Evolutionary conservation across 805 yeast genomes (phyloP), one percentile per base, ranked within the genome.

Genomic region (Monosporozyma aerobia): DNA sequence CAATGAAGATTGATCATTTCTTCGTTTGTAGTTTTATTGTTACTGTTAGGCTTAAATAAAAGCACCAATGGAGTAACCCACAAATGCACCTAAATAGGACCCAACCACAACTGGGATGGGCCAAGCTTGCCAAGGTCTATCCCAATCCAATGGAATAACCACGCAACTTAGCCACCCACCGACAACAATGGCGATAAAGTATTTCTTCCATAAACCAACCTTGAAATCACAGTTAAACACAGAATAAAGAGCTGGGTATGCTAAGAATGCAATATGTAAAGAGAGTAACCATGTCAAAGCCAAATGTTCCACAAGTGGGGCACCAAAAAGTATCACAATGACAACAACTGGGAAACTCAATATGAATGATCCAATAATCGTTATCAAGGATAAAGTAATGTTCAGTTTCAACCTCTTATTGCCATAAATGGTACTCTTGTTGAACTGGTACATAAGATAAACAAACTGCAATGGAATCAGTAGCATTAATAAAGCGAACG

Each of bases 71-170:
- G 75, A 49, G 44, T 80, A 75, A 3, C 95, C 97, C 2, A 78
- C 59, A 30, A 81, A 73, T 2, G 83, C 78, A n/a, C 97, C 97
- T 0, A 74, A 33, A 61, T 87, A 88, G 0, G 82, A 82, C 1
- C 98, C 97, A 8, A 79, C 75, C 13, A 92, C 73, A 44, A 92
- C 75, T 0, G 98, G 92, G 51, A 89, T 79, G 6, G 99, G 99
- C 95, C 97, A 92, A 51, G 75, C 77, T 69, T 92, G 99, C 99
- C 99, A 92, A 27, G 85, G 87, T 61, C 98, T 77, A 66, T 92
- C 99, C 99, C 99, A 92, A 68, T 92, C 99, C 54, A 94, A 74
- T 0, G 98, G 97, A 54, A 94, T 90, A 1, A 96, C 98, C 39
- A 87, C 68, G 2, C 92, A 96, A 14, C 98, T 97, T 1, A 89